Base-by-base conservation (phyloP, 371 early-diverging fungal genomes). In the Rhizopus delemar region DNA sequence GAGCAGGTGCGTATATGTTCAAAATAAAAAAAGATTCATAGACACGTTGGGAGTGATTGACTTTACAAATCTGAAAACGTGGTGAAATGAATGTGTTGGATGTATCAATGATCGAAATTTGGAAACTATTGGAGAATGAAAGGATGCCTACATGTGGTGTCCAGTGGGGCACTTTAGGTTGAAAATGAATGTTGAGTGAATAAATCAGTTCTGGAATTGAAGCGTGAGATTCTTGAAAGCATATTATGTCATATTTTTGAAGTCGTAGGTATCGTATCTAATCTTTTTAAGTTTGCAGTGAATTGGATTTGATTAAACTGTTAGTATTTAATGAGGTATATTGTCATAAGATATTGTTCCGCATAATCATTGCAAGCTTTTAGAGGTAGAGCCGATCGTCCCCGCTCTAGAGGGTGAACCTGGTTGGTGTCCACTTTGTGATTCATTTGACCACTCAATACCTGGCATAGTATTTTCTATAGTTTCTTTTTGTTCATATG, bases 1-100 rank as follows among this genome's bases (percentile, higher is more conserved):
- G 8, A 16, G 63, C 36, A 4, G 63, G 57, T 3, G 63, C 58
- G 49, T 63, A 53, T 13, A 63, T 8, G 15, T 49, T 54, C 3
- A 54, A 32, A 2, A 54, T 48, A 46, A 12, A 54, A 29, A 53
- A 54, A 7, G 60, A 41, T 12, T 36, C 41, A 41, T 49, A 60
- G 32, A 60, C 39, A 0, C 46, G 3, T 8, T 60, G 49, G 16
- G 60, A 41, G 31, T 52, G 52, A 5, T 33, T 16, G 12, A 53
- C 53, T 46, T 52, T 34, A 36, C 53, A 52, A 6, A 59, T 13
- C 7, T 35, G n/a, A 29, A 46, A 35, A 8, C 46, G 41, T 7
- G 28, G 22, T 13, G 41, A 45, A 11, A 3, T 16, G 38, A 53
- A 59, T 8, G 46, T 11, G 3, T 13, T 8, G 16, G 35, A 9